Evolutionary conservation across 768 basidiomycete genomes (phyloP), one percentile per base, ranked within the genome.

Genomic region (Butyriboletus loyo): DNA sequence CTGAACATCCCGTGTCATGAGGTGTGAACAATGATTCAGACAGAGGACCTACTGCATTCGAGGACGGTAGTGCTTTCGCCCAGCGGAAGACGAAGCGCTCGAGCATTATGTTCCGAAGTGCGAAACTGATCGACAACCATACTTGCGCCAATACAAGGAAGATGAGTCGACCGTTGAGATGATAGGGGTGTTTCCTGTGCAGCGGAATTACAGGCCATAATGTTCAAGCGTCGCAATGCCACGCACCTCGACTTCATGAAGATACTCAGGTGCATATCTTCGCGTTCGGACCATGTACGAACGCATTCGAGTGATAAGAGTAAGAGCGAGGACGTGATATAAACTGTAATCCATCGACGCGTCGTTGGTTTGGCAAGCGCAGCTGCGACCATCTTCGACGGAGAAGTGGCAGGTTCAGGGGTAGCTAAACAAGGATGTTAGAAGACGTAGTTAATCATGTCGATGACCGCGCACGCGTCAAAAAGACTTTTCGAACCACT

Each of bases 181-280:
- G 84, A 56, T 82, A 80, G 0, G 86, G 87, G 54, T 90, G 86
- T 68, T 86, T 89, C 61, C 87, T 89, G 55, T 40, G n/a, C 4
- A 35, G 37, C 21, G 0, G n/a, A 4, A 34, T 39, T 45, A 11
- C 37, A 10, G 22, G 37, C 5, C 9, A 52, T 39, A 1, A 24
- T 11, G 35, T 19, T 19, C 7, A 11, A 19, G 14, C 6, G 1
- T 17, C 7, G 15, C 5, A 15, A n/a, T 7, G 21, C 6, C 66
- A 76, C 58, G 27, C 52, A 86, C 88, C 73, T 84, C 30, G 86
- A 89, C 55, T 82, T 84, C 15, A 86, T 81, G 50, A 89, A 89
- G 0, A 88, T 19, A 0, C 72, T 67, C 7, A 89, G 64, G 36
- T 69, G 73, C 15, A 76, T 64, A 54, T 81, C 77, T 2, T 68